Evolutionary conservation across 129 eudicot genomes (phyloP).

Genomic region (Logfia minima): DNA sequence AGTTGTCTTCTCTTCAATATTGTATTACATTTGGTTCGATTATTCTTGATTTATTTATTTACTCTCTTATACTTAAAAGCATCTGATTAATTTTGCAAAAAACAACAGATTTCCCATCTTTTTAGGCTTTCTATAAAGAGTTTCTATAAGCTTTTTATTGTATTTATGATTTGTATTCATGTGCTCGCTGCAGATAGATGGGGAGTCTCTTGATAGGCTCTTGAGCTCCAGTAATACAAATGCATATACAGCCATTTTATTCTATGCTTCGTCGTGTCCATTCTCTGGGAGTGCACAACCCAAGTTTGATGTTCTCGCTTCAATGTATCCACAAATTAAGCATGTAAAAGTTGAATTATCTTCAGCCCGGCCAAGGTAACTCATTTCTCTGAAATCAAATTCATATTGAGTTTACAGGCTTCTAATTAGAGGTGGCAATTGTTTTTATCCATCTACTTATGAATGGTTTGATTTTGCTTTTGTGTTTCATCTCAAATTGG

Average conservation of each 20-base stretch:
- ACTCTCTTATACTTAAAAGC: too few relatives aligned
- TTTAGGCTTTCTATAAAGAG: too few relatives aligned
- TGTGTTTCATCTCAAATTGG: background rate
- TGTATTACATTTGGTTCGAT: too few relatives aligned
- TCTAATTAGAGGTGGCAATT: background rate
- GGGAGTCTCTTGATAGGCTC: conserved; percentile 53
- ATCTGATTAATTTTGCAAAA: too few relatives aligned
- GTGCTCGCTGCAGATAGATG: conserved; percentile 39
- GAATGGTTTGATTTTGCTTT: background rate
- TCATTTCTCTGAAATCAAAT: background rate
- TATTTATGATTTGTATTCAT: too few relatives aligned
- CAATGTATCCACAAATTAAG: conserved; percentile 71
- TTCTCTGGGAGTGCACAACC: conserved; percentile 48
- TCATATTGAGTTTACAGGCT: background rate
- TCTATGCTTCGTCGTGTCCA: conserved; percentile 78
- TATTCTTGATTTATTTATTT: too few relatives aligned
- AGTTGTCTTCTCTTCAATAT: too few relatives aligned
- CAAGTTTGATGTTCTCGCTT: conserved; percentile 55
- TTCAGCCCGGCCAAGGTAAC: conserved; percentile 66
- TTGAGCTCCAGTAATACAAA: conserved; percentile 37
- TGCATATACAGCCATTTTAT: conserved; percentile 44
- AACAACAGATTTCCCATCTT: too few relatives aligned
- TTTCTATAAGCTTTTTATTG: too few relatives aligned
- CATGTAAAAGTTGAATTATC: conserved; percentile 71
- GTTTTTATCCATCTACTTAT: background rate